phyloP scores from a whole-genome alignment of 73 alveolate species.

The Tetrahymena elliotti region DNA sequence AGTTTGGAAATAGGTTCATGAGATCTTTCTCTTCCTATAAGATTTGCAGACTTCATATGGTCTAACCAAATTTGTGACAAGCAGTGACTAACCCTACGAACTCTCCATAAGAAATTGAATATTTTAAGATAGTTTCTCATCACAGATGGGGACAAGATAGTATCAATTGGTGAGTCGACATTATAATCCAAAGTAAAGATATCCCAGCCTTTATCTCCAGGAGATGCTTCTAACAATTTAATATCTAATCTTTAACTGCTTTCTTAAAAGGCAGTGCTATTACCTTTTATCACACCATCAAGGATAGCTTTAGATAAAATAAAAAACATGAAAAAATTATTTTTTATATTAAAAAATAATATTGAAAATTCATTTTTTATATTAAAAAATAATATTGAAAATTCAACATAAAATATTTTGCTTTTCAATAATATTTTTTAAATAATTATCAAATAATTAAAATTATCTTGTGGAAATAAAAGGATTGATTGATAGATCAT shows the following conservation, averaged over 20 bases:
- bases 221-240: conserved; percentile 75
- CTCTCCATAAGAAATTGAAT: conserved; percentile 88
- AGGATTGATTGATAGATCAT: background rate
- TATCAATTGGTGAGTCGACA: conserved; percentile 88
- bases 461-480: no score
- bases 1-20: conserved; percentile 53
- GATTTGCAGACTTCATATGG: conserved; percentile 45
- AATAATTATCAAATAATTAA: no score
- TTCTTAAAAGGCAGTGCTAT: conserved; percentile 81
- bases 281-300: conserved; percentile 7
- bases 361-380: no score
- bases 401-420: no score
- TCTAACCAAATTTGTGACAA: conserved; percentile 70
- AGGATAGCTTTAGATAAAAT: background rate
- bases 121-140: conserved; percentile 76
- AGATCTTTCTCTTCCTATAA: conserved; percentile 51
- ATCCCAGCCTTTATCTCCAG: conserved; percentile 97
- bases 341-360: no score
- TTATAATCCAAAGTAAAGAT: conserved; percentile 89
- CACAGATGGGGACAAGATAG: conserved; percentile 72
- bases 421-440: no score
- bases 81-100: conserved; percentile 80
- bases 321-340: background rate
- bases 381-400: no score
- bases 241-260: conserved; percentile 78